These are phyloP conservation scores for Rosa lucieae DNA, from an alignment of 306 rosid genomes.

Conservation along the genomic window DNA sequence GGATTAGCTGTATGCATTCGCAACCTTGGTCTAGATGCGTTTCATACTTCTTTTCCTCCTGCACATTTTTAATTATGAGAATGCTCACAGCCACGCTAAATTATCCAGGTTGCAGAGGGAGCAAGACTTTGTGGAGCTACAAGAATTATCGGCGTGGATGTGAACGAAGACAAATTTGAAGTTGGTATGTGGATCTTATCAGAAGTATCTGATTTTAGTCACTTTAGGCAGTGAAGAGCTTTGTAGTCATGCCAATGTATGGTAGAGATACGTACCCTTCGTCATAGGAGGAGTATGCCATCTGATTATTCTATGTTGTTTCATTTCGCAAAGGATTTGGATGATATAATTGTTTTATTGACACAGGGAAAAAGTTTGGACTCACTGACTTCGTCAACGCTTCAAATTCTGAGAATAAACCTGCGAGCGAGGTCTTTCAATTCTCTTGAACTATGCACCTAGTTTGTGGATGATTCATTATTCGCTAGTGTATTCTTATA, in stretches of 20 bases:
- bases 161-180: slow-evolving; percentile 64
- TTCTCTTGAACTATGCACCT: background rate
- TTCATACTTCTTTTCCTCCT: background rate
- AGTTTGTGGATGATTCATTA: background rate
- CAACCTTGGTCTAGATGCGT: background rate
- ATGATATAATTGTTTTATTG: background rate
- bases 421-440: slow-evolving; percentile 64
- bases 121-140: slow-evolving; percentile 84
- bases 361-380: slow-evolving; percentile 73
- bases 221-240: background rate
- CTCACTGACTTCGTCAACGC: slow-evolving; percentile 61
- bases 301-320: background rate
- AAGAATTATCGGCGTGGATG: slow-evolving; percentile 79
- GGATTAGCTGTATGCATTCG: slow-evolving; percentile 70
- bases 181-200: slow-evolving; percentile 44
- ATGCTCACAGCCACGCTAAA: slow-evolving; percentile 20
- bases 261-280: background rate
- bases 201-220: slow-evolving; percentile 9
- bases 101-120: slow-evolving; percentile 80
- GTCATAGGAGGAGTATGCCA: background rate
- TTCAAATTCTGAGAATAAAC: slow-evolving; percentile 43
- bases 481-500: background rate
- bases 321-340: background rate
- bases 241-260: background rate
- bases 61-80: background rate